Percentiles rank a stretch among this genome's conserved stretches.
phyloP scores from a whole-genome alignment of 2,329 filamentous ascomycete species.

The Diaporthe citrichinensis region DNA sequence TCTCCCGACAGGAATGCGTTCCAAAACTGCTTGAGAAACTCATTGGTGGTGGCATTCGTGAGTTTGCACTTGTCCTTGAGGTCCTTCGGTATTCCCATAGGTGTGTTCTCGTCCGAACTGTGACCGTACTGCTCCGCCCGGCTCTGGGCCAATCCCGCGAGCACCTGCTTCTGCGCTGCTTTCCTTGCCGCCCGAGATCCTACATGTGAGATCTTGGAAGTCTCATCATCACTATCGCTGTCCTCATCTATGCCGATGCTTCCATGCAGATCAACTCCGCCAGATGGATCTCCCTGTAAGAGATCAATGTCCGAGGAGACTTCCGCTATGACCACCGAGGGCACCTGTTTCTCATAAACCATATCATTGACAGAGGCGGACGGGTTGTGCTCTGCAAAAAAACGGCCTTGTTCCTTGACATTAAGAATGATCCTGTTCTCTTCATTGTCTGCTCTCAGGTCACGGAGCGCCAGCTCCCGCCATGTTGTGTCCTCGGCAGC shows the following conservation, averaged over 20 bases:
- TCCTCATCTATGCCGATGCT: slow-evolving; percentile 80
- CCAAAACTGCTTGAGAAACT: slow-evolving; percentile 99
- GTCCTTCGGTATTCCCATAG: slow-evolving; percentile 69
- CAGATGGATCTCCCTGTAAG: slow-evolving; percentile 62
- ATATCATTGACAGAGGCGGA: slow-evolving; percentile 59
- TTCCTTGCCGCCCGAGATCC: slow-evolving; percentile 78
- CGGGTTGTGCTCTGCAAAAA: slow-evolving; percentile 77
- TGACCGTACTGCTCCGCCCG: slow-evolving; percentile 71
- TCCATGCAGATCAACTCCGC: slow-evolving; percentile 71
- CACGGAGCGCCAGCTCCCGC: slow-evolving; percentile 81
- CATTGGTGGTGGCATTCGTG: slow-evolving; percentile 92
- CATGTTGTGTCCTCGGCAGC: slow-evolving; percentile 81
- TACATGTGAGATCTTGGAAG: slow-evolving; percentile 65
- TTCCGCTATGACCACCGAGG: slow-evolving; percentile 75
- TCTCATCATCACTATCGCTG: slow-evolving; percentile 76
- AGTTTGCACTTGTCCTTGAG: slow-evolving; percentile 71
- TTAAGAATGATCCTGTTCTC: slow-evolving; percentile 87
- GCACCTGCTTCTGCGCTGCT: slow-evolving; percentile 75
- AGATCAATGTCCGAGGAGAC: slow-evolving; percentile 74
- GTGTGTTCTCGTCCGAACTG: slow-evolving; percentile 61
- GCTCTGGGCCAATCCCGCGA: slow-evolving; percentile 74
- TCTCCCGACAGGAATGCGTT: slow-evolving; percentile 91
- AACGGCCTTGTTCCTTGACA: slow-evolving; percentile 87
- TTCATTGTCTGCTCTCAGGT: slow-evolving; percentile 81
- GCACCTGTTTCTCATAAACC: slow-evolving; percentile 78